Conservation (phyloP, 768 basidiomycete genomes). For the Lentinula sp. region DNA sequence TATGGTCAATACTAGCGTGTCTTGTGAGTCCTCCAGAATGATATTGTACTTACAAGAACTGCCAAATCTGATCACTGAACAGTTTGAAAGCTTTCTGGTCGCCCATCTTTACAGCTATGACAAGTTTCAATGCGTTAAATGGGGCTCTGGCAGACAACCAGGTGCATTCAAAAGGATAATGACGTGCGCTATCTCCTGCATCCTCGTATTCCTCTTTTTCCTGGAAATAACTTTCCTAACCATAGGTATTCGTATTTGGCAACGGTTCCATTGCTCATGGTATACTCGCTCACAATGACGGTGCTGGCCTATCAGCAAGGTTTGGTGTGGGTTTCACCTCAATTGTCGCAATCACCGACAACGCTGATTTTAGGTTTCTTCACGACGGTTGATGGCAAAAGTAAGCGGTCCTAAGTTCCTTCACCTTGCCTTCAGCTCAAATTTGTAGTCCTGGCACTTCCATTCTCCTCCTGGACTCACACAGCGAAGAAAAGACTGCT, state of each 20-base stretch:
- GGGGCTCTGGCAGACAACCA: conserved; percentile 71
- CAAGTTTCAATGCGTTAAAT: conserved; percentile 65
- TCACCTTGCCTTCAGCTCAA: conserved; percentile 5
- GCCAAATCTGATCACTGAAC: not conserved
- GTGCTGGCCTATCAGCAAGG: conserved; percentile 72
- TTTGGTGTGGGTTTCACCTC: conserved; percentile 18
- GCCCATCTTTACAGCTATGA: conserved; percentile 81
- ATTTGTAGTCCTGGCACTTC: conserved; percentile 49
- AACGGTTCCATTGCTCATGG: conserved; percentile 57
- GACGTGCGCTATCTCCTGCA: conserved; percentile 49
- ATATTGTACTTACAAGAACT: conserved; percentile 39
- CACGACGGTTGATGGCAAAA: conserved; percentile 24
- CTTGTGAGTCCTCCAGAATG: conserved; percentile 47
- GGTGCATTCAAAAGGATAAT: conserved; percentile 86
- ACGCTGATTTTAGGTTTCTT: conserved; percentile 30
- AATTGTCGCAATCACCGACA: conserved; percentile 10
- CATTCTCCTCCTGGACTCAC: conserved; percentile 43
- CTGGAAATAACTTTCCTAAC: not conserved
- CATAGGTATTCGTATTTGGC: conserved; percentile 73
- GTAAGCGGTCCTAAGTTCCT: conserved; percentile 15
- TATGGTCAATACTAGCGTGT: conserved; percentile 68
- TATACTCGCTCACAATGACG: conserved; percentile 59
- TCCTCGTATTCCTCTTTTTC: not conserved
- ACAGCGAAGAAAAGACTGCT: conserved; percentile 49
- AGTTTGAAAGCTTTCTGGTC: conserved; percentile 67